Evolutionary conservation across 2,329 filamentous ascomycete genomes (phyloP), one percentile per base, ranked within the genome.

Genomic region (Phyllosticta ampelicida): DNA sequence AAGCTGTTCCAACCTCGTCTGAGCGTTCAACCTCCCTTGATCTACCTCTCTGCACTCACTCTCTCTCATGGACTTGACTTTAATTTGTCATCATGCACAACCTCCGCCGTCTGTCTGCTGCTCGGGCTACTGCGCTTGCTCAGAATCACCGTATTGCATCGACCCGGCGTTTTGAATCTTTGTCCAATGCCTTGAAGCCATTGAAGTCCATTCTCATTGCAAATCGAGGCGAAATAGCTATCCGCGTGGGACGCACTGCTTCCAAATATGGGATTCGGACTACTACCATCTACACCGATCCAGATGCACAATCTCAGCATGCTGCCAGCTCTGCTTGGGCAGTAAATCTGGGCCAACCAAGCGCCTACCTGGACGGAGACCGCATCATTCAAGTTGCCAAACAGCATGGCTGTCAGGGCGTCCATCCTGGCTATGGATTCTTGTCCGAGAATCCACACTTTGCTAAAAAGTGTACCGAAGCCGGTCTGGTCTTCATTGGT

Each of bases 341-440:
- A 23, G 82, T 95, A 53, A 90, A 90, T 62, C 81, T 99, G 10
- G 91, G 91, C 20, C 83, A 86, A 8, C 84, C 90, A 16, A 86
- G 86, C 53, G 90, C 87, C 56, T 99, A 99, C 70, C 84, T 99
- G 49, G 92, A 99, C 71, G 91, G 91, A 59, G 89, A 95, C 67
- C 85, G 88, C 62, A 97, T 99, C 69, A 92, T 99, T 62, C 80
- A 84, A 26, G 84, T 96, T 60, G 94, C 92, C 13, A 90, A 91
- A 75, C 79, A 87, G 66, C 83, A 92, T 67, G 87, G 87, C 50
- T 96, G 95, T 67, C 84, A 92, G 70, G 92, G 90, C 4, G 86
- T 99, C 64, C 94, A 99, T 72, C 94, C 94, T 0, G 94, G 94
- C 21, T 99, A 99, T 75, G 94, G 94, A 50, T 99, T 86, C 70